Evolutionary conservation across 2,329 filamentous ascomycete species (phyloP), one percentile per base, ranked within the genome.

Genomic region (Stachybotrys echinatus): DNA sequence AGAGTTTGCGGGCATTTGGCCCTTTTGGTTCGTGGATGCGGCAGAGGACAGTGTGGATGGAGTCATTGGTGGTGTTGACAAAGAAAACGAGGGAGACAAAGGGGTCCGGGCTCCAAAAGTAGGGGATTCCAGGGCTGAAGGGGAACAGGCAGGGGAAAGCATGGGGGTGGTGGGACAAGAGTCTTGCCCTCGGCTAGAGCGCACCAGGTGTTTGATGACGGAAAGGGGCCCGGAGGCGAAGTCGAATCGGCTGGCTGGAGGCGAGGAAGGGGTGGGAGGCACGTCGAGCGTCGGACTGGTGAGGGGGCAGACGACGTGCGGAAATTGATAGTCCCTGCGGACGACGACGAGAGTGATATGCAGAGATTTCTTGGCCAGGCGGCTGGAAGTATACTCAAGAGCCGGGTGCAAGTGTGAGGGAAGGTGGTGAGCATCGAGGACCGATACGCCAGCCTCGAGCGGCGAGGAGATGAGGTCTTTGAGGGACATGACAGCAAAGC

Each of bases 401-500:
- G 80, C 80, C 5, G 73, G 71, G 12, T 67, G 73, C 49, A 85
- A 62, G 42, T 74, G 70, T n/a, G 73, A 65, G 2, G 82, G 81
- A n/a, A 85, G 71, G 51, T 77, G 74, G 55, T 81, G 74, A 31
- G 71, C 69, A 57, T 84, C 78, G 52, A 83, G 74, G 49, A 85
- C 70, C 19, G 81, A 84, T 40, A 71, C 69, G 18, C 81, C 81
- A 23, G 82, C 81, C 70, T 85, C 83, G 50, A 86, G 74, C 14
- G 83, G 82, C 46, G 80, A 76, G 2, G 82, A 85, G 58, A 85
- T 85, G 50, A 69, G 72, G 49, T 74, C 69, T 66, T 82, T 85
- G 60, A 78, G 70, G 38, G 71, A 61, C 72, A 77, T 76, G 56
- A 34, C 51, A 27, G 23, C 18, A 20, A 8, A 45, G 14, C 27